Evolutionary conservation across 192 early-diverging fungal genomes (phyloP), one percentile per base, ranked within the genome.

Genomic region (Rhizophagus prolifer): DNA sequence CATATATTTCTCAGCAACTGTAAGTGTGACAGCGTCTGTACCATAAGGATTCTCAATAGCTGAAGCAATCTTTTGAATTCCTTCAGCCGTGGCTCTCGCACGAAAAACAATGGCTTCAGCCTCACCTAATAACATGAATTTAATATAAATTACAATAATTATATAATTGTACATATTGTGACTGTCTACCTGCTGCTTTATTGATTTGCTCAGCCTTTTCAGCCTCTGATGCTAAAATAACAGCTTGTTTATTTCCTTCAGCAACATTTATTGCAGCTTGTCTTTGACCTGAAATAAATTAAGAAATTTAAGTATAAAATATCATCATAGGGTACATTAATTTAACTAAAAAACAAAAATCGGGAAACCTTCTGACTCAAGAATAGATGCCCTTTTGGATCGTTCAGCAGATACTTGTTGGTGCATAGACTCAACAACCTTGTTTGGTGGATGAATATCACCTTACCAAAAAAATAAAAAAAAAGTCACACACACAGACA

Each of bases 181-280:
- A 21, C n/a, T 2, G 41, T 77, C 80, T 72, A 85, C 92, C 94
- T 69, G 90, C 80, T 23, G 97, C 96, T 70, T 90, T 87, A 81
- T 98, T 98, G 78, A 98, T 94, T 85, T 94, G 94, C 71, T 94
- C 90, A 23, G 88, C 81, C 81, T 91, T 94, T 58, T 91, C 92
- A n/a, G 95, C 97, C 84, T 98, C 97, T 36, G 96, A 97, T 23
- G 95, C 95, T 58, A 98, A 84, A 68, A 98, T 97, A 44, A 92
- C 89, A 5, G 95, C 87, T 79, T 95, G 94, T 81, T 97, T 97
- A 19, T 83, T 84, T 74, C 97, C 97, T 85, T 98, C 97, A 28
- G 97, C 96, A 12, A 98, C 95, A 77, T 98, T 98, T 81, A 98
- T 98, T 5, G 95, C 94, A 62, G 95, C 91, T 86, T 98, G 97